Conservation (phyloP, 352 stramenopile genomes). For the Phytophthora chlamydospora region DNA sequence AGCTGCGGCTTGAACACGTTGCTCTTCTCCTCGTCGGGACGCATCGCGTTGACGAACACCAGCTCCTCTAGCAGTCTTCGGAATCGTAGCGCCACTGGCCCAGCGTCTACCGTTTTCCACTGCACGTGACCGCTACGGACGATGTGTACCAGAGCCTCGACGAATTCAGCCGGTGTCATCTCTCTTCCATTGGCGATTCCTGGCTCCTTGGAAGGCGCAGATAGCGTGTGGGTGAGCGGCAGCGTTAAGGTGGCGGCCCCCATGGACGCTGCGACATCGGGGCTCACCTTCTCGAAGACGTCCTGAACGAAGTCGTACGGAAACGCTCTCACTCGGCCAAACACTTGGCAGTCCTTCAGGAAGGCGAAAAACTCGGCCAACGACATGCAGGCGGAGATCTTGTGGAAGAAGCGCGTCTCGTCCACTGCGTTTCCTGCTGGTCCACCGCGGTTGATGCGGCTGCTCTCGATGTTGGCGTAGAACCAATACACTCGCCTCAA, state of each 20-base stretch:
- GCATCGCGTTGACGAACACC: conserved; percentile 59
- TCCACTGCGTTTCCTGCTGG: conserved; percentile 25
- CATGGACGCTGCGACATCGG: conserved; percentile 39
- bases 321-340: conserved; percentile 53
- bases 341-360: conserved; percentile 73
- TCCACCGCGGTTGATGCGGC: neutral
- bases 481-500: conserved; percentile 60
- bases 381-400: conserved; percentile 71
- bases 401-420: conserved; percentile 68
- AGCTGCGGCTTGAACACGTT: conserved; percentile 61
- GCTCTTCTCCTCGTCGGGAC: conserved; percentile 43
- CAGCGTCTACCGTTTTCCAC: conserved; percentile 11
- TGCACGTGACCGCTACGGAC: conserved; percentile 45
- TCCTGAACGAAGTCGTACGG: conserved; percentile 64
- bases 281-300: conserved; percentile 63
- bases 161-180: conserved; percentile 72
- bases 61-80: conserved; percentile 58
- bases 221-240: conserved; percentile 29
- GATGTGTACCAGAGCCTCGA: conserved; percentile 69
- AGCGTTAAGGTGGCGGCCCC: conserved; percentile 23
- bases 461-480: conserved; percentile 59
- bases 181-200: conserved; percentile 27
- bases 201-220: conserved; percentile 21
- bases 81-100: conserved; percentile 37
- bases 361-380: conserved; percentile 69